Evolutionary conservation across 2,329 filamentous ascomycete genomes (phyloP).

Genomic region (Thelonectria blattea): DNA sequence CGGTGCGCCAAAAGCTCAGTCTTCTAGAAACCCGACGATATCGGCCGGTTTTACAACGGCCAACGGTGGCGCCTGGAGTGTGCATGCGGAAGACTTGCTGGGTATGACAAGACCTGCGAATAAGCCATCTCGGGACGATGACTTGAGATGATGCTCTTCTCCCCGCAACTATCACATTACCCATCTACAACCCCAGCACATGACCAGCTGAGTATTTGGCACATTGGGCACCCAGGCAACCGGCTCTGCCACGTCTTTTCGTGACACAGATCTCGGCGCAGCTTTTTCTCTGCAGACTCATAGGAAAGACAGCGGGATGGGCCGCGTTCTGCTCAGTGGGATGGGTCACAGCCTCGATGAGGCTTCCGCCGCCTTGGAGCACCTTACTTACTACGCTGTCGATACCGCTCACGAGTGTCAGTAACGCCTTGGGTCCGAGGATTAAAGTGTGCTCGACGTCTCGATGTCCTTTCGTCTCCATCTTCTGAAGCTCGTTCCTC

Average conservation of each 20-base stretch:
- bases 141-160: not conserved
- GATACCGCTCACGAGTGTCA: not conserved
- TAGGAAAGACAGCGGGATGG: conserved; percentile 4
- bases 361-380: conserved; percentile 13
- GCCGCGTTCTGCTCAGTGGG: conserved; percentile 3
- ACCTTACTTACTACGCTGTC: not conserved
- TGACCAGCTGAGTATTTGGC: not conserved
- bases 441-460: conserved; percentile 4
- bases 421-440: not conserved
- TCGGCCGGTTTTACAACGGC: conserved; percentile 55
- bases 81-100: conserved; percentile 71
- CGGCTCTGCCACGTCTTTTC: not conserved
- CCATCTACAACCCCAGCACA: not conserved
- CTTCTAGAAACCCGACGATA: conserved; percentile 14
- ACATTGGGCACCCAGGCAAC: not conserved
- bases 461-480: not conserved
- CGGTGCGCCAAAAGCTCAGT: not conserved
- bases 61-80: conserved; percentile 71
- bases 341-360: conserved; percentile 7
- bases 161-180: not conserved
- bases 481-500: not conserved
- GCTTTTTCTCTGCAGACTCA: not conserved
- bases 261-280: not conserved
- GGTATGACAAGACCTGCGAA: conserved; percentile 61
- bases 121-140: conserved; percentile 14